Evolutionary conservation across 2,329 filamentous ascomycete species (phyloP).

Genomic region (Penicillium fuscoglaucum): DNA sequence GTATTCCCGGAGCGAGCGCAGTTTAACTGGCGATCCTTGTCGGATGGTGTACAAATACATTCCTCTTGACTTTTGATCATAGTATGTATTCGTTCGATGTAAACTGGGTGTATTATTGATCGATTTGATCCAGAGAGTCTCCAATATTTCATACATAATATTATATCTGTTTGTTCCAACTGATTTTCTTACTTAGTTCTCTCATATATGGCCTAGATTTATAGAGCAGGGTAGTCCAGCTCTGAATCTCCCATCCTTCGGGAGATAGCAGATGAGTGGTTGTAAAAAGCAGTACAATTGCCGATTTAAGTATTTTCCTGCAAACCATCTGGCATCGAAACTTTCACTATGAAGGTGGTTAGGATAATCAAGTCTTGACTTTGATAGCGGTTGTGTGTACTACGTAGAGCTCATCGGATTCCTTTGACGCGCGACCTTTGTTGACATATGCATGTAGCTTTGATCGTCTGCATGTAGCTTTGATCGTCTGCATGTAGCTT

Average conservation of each 20-base stretch:
- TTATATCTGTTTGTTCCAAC: background rate
- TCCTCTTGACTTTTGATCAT: conserved; percentile 18
- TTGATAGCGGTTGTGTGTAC: background rate
- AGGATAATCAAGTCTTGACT: background rate
- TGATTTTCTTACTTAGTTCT: no score
- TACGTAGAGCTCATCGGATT: background rate
- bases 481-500: background rate
- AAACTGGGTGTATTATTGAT: background rate
- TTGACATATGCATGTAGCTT: background rate
- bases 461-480: background rate
- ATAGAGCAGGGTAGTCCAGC: background rate
- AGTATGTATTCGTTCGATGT: background rate
- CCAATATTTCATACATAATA: background rate
- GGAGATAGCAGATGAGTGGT: no score
- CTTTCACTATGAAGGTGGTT: background rate
- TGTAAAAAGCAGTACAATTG: background rate
- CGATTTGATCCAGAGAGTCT: background rate
- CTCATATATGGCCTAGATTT: background rate
- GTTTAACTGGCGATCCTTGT: conserved; percentile 20
- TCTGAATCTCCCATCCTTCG: background rate
- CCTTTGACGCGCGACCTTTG: background rate
- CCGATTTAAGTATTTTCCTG: background rate
- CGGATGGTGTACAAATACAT: conserved; percentile 23
- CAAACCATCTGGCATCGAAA: background rate
- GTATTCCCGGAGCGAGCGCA: conserved; percentile 25